Evolutionary conservation across 2,329 filamentous ascomycete species (phyloP).

Genomic region (Colletotrichum truncatum): DNA sequence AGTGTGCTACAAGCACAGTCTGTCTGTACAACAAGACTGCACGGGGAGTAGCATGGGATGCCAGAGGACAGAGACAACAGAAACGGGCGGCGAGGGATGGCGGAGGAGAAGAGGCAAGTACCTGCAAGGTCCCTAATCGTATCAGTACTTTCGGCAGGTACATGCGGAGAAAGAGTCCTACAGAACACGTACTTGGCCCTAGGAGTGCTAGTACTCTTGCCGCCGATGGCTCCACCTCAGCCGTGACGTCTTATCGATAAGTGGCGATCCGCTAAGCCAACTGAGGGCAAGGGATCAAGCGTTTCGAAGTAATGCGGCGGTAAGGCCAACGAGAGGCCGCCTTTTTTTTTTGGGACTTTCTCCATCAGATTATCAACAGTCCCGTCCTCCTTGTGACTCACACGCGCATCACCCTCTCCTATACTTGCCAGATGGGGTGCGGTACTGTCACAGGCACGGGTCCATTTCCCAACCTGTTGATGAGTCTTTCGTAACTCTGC

Average conservation of each 20-base stretch:
- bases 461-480: neutral
- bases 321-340: conserved; percentile 7
- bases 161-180: no score
- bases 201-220: no score
- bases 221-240: neutral
- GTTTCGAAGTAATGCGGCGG: conserved; percentile 17
- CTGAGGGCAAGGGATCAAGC: neutral
- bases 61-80: no score
- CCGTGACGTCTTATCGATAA: conserved; percentile 25
- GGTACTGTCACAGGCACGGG: no score
- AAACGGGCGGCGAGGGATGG: no score
- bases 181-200: no score
- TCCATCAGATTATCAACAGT: neutral
- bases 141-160: no score
- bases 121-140: no score
- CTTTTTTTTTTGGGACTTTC: neutral
- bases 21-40: no score
- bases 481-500: neutral
- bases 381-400: conserved; percentile 5
- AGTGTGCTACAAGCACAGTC: no score
- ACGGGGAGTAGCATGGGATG: no score
- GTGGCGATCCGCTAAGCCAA: conserved; percentile 7
- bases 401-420: neutral
- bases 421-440: neutral
- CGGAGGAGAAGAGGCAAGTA: no score